phyloP scores from a whole-genome alignment of 768 basidiomycete species.

The Pisolithus orientalis region DNA sequence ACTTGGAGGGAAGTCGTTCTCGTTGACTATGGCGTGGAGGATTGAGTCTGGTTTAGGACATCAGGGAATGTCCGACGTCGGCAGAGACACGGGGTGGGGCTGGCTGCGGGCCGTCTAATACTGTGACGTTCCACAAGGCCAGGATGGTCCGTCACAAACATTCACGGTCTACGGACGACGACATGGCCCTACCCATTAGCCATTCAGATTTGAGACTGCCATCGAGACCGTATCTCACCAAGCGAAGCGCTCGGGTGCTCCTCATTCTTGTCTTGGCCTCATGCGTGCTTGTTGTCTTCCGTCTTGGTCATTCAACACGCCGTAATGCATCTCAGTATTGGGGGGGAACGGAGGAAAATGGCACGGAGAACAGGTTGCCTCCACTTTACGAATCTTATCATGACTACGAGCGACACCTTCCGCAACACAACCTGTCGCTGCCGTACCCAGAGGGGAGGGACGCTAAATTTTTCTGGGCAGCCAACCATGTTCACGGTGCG shows the following conservation, averaged over 20 bases:
- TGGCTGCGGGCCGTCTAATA: background rate
- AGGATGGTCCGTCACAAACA: background rate
- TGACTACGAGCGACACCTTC: conserved; percentile 37
- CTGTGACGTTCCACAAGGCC: background rate
- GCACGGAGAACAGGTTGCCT: conserved; percentile 22
- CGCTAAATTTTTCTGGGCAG: conserved; percentile 41
- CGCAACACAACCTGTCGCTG: conserved; percentile 37
- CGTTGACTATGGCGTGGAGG: too few relatives aligned
- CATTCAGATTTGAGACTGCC: background rate
- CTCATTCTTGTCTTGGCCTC: conserved; percentile 6
- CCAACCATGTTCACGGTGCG: conserved; percentile 42
- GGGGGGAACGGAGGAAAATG: background rate
- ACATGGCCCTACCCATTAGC: background rate
- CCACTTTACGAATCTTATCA: conserved; percentile 42
- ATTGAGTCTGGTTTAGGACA: too few relatives aligned
- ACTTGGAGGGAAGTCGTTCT: too few relatives aligned
- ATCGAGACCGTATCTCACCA: background rate
- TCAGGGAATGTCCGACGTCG: too few relatives aligned
- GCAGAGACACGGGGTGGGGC: too few relatives aligned
- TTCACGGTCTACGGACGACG: background rate
- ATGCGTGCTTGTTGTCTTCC: conserved; percentile 13
- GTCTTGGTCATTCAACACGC: background rate
- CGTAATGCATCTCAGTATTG: background rate
- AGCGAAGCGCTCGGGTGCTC: conserved; percentile 7
- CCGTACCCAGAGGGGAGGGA: conserved; percentile 35